phyloP scores from a whole-genome alignment of 164 flowering plant species.

The Magnolia sinica region DNA sequence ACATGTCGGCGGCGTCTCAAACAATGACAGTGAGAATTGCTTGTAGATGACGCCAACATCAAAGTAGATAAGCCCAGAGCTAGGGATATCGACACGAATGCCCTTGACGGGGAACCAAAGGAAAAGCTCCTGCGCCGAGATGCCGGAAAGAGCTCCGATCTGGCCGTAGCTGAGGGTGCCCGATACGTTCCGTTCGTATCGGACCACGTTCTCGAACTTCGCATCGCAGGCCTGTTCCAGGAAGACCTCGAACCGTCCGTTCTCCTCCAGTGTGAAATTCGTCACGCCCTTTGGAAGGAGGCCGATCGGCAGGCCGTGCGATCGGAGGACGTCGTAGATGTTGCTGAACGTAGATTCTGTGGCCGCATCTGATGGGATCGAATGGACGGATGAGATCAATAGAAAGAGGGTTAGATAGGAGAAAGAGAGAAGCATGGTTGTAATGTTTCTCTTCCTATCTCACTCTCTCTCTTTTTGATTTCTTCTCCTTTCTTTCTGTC shows the following conservation, averaged over 20 bases:
- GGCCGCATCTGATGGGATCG: not conserved
- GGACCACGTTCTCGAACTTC: conserved; percentile 38
- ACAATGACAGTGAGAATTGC: conserved; percentile 41
- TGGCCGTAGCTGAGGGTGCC: conserved; percentile 39
- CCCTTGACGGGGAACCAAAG: conserved; percentile 49
- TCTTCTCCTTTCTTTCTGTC: not conserved
- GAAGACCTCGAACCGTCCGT: conserved; percentile 37
- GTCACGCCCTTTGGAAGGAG: conserved; percentile 41
- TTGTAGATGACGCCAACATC: conserved; percentile 46
- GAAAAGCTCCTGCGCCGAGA: conserved; percentile 44
- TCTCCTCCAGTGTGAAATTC: conserved; percentile 24
- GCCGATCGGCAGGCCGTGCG: conserved; percentile 37
- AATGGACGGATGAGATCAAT: not conserved
- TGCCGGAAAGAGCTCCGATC: conserved; percentile 36
- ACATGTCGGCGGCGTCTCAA: conserved; percentile 44
- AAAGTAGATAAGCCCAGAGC: conserved; percentile 45
- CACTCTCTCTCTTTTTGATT: not conserved
- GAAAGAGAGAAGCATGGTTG: not conserved
- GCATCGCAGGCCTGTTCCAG: conserved; percentile 37
- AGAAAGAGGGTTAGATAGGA: not conserved
- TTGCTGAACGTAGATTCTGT: not conserved
- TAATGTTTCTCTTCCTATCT: not conserved
- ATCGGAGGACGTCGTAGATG: conserved; percentile 34
- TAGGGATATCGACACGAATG: conserved; percentile 44
- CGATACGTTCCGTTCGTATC: conserved; percentile 37